A percentile compares a stretch with the other conserved stretches of the same genome.
Evolutionary conservation across 768 basidiomycete species (phyloP).

Genomic region (Clitopilus passeckerianus): DNA sequence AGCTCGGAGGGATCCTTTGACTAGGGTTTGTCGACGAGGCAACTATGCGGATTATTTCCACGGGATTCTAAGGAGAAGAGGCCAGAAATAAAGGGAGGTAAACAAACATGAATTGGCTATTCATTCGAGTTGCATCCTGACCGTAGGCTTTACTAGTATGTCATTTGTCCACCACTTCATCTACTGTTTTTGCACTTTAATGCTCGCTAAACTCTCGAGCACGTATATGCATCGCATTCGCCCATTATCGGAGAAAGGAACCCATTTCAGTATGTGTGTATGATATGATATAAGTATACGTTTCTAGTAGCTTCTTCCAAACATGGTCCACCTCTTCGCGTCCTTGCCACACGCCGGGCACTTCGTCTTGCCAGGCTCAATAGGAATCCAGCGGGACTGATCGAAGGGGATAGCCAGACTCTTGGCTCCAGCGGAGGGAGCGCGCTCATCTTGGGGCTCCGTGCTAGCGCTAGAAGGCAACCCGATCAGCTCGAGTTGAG

Average conservation of each 20-base stretch:
- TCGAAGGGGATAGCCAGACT: conserved; percentile 96
- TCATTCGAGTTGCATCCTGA: no score
- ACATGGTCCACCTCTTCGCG: conserved; percentile 96
- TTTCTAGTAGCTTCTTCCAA: conserved; percentile 42
- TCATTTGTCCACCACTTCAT: no score
- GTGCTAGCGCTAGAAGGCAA: conserved; percentile 37
- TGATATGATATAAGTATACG: background rate
- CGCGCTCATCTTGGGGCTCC: conserved; percentile 89
- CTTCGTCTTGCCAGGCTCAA: conserved; percentile 81
- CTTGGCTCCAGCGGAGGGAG: conserved; percentile 96
- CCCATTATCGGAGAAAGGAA: background rate
- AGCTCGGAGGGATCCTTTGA: no score
- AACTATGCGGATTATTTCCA: no score
- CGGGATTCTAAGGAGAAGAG: no score
- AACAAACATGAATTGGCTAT: no score
- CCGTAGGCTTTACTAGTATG: no score
- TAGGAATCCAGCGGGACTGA: conserved; percentile 74
- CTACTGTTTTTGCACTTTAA: no score
- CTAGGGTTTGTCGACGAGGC: no score
- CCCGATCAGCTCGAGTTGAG: conserved; percentile 1
- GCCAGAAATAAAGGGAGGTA: no score
- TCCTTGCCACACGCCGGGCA: conserved; percentile 85
- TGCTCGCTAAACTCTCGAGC: no score
- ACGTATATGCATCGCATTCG: background rate
- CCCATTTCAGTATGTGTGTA: background rate